Percentiles rank a stretch among this genome's conserved stretches.
Evolutionary conservation across 1,139 yeast genomes (phyloP).

Genomic region (Sugiyamaella sp.): DNA sequence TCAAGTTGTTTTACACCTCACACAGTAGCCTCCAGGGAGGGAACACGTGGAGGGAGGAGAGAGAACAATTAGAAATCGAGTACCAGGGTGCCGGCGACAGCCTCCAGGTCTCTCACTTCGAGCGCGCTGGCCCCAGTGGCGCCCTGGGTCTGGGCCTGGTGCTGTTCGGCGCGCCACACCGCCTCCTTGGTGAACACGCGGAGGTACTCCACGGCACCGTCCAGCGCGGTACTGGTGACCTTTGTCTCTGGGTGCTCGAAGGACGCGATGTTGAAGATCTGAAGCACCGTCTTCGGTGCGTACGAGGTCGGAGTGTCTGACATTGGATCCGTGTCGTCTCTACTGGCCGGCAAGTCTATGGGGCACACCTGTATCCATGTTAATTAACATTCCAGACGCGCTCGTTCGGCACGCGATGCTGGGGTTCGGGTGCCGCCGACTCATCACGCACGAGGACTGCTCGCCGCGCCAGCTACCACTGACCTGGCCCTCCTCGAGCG

Average conservation of each 20-base stretch:
- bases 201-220: constrained; percentile 37
- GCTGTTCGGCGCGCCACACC: constrained; percentile 38
- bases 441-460: too few species aligned
- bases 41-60: too few species aligned
- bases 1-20: too few species aligned
- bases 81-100: constrained; percentile 32
- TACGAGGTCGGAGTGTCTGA: constrained; percentile 24
- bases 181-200: constrained; percentile 41
- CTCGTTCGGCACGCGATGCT: too few species aligned
- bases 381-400: too few species aligned
- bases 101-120: constrained; percentile 33
- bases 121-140: constrained; percentile 21
- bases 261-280: constrained; percentile 33
- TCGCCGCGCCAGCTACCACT: too few species aligned
- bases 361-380: neutral
- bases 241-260: constrained; percentile 35
- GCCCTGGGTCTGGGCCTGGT: constrained; percentile 19
- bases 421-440: too few species aligned
- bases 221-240: constrained; percentile 34
- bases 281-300: constrained; percentile 31
- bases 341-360: neutral
- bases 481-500: too few species aligned
- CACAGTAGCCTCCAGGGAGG: too few species aligned
- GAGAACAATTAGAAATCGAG: constrained; percentile 32
- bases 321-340: neutral